phyloP scores from a whole-genome alignment of 257 asterid species.

The Nicotiana paniculata region DNA sequence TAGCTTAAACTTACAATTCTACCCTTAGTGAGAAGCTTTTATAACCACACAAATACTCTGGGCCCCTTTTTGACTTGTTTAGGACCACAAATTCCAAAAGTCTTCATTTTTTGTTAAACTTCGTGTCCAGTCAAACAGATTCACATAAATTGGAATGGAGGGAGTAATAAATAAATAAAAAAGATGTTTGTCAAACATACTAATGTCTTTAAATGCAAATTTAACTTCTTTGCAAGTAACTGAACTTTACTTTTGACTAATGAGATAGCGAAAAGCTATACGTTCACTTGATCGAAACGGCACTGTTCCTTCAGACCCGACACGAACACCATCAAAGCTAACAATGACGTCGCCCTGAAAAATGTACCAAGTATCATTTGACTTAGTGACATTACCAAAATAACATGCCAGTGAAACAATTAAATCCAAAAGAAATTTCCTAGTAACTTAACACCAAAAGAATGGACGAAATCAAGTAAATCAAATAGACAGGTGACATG shows the following conservation, averaged over 20 bases:
- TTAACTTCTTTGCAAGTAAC: constrained; percentile 4
- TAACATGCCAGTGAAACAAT: background rate
- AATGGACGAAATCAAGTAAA: background rate
- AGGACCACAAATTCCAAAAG: no score
- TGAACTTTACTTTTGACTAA: constrained; percentile 63
- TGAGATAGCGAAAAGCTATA: constrained; percentile 90
- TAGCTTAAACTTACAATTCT: no score
- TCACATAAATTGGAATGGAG: no score
- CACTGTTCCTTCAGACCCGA: constrained; percentile 93
- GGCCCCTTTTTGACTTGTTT: no score
- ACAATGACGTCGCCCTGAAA: constrained; percentile 91
- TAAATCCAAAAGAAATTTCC: background rate
- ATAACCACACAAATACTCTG: no score
- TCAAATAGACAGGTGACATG: background rate
- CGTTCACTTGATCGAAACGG: constrained; percentile 91
- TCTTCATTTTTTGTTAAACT: no score
- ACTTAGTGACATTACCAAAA: background rate
- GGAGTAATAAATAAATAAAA: background rate
- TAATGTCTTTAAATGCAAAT: background rate
- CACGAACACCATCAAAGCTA: constrained; percentile 79
- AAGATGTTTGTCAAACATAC: constrained; percentile 10
- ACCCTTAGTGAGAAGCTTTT: no score
- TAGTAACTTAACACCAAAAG: background rate
- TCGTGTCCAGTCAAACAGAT: no score
- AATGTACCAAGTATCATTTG: background rate